These are phyloP conservation scores for Lepiota subincarnata DNA, from an alignment of 768 basidiomycete genomes.

Conservation along the genomic window DNA sequence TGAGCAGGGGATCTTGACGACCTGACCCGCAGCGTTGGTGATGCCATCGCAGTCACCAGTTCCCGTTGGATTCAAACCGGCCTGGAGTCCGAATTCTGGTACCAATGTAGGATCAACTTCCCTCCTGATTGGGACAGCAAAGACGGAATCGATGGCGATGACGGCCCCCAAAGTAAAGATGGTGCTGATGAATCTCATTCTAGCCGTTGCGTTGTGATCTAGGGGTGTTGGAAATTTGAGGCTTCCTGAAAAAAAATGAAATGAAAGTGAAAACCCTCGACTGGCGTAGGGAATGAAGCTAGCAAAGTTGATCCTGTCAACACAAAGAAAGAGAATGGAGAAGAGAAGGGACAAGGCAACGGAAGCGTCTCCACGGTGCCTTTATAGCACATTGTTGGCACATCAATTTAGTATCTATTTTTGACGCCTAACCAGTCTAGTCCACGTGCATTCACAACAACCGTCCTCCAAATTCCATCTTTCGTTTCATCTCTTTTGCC, in stretches of 20 bases:
- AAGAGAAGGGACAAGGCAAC: not conserved
- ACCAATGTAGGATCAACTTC: conserved; percentile 42
- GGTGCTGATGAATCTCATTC: conserved; percentile 24
- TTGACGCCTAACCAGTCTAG: no score
- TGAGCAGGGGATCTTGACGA: conserved; percentile 58
- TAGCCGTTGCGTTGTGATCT: not conserved
- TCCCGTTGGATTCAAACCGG: conserved; percentile 61
- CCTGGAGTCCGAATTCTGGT: conserved; percentile 53
- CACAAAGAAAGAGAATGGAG: not conserved
- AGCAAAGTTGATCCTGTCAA: conserved; percentile 5
- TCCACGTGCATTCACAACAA: not conserved
- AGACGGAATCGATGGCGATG: conserved; percentile 34
- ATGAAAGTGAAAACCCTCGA: conserved; percentile 12
- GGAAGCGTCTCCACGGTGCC: not conserved
- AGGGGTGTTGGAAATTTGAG: not conserved
- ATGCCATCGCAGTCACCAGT: conserved; percentile 61
- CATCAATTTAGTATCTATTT: no score
- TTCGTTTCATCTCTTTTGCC: not conserved
- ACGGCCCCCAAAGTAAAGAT: conserved; percentile 24
- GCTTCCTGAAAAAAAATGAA: not conserved
- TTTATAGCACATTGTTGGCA: no score
- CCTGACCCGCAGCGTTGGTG: conserved; percentile 48
- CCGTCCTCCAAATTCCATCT: not conserved
- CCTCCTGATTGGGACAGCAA: conserved; percentile 31
- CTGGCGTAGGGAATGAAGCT: not conserved